Percentiles rank a stretch among this genome's conserved stretches.
Conservation (phyloP, 768 basidiomycete genomes). For the Serpula lacrymans region DNA sequence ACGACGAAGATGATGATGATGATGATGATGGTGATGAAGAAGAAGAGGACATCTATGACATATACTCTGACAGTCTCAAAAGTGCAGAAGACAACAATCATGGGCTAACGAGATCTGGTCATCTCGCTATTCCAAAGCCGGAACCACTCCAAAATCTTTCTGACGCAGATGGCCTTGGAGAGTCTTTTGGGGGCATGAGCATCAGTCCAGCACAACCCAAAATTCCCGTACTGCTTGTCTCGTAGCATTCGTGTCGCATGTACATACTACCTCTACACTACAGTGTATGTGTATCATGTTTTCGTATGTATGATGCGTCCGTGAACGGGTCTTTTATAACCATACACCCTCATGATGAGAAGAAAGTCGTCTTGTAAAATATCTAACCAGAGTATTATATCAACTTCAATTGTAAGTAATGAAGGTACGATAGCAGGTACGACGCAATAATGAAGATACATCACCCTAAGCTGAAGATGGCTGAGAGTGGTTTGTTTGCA, state of each 20-base stretch:
- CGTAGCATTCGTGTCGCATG: conserved; percentile 2
- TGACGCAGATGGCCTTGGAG: conserved; percentile 55
- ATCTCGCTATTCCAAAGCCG: conserved; percentile 16
- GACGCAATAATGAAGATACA: too few species aligned
- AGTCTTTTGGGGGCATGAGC: conserved; percentile 77
- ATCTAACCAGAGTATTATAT: too few species aligned
- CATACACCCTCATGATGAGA: too few species aligned
- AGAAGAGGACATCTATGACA: conserved; percentile 23
- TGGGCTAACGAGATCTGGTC: conserved; percentile 21
- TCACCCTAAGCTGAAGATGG: too few species aligned
- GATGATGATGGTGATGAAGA: conserved; percentile 45
- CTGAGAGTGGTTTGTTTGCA: too few species aligned
- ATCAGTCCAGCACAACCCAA: conserved; percentile 61
- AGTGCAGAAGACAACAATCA: conserved; percentile 5
- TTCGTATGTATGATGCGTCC: too few species aligned
- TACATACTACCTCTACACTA: neutral
- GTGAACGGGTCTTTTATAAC: too few species aligned
- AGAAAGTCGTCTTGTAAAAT: too few species aligned
- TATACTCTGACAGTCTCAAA: conserved; percentile 9
- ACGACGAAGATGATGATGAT: conserved; percentile 67
- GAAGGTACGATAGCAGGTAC: too few species aligned
- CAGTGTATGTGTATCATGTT: neutral
- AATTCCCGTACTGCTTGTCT: conserved; percentile 12
- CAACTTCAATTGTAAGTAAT: too few species aligned
- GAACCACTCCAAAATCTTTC: too few species aligned